Evolutionary conservation across 352 stramenopile genomes (phyloP).

Genomic region (Phytophthora pseudosyringae): DNA sequence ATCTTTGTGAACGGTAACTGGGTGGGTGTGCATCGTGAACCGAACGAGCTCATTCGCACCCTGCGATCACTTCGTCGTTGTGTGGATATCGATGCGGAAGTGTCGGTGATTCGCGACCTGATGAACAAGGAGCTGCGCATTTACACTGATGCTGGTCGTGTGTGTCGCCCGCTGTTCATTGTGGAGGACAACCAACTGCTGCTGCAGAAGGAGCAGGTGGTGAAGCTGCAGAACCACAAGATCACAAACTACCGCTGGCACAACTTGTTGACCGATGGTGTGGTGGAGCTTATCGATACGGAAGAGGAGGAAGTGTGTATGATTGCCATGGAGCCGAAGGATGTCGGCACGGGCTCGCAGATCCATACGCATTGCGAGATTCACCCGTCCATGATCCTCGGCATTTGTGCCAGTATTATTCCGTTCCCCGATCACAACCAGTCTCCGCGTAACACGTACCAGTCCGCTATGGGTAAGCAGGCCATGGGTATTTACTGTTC

Average conservation of each 20-base stretch:
- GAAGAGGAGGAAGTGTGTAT: slow-evolving; percentile 99
- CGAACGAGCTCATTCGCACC: slow-evolving; percentile 96
- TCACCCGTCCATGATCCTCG: slow-evolving; percentile 99
- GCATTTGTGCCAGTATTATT: slow-evolving; percentile 99
- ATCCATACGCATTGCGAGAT: slow-evolving; percentile 99
- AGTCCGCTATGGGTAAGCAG: slow-evolving; percentile 99
- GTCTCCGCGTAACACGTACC: slow-evolving; percentile 99
- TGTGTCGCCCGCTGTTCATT: slow-evolving; percentile 99
- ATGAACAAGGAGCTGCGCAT: slow-evolving; percentile 99
- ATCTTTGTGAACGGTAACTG: slow-evolving; percentile 99
- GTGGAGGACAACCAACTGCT: slow-evolving; percentile 96
- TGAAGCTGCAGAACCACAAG: slow-evolving; percentile 94
- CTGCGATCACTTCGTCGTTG: slow-evolving; percentile 95
- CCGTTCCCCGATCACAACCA: slow-evolving; percentile 99
- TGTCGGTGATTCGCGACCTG: slow-evolving; percentile 98
- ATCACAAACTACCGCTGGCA: slow-evolving; percentile 90
- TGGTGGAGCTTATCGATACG: slow-evolving; percentile 98
- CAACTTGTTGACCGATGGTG: slow-evolving; percentile 92
- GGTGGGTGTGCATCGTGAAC: slow-evolving; percentile 98
- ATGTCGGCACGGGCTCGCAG: slow-evolving; percentile 87
- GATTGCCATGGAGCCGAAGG: slow-evolving; percentile 99
- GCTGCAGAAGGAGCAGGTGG: slow-evolving; percentile 98
- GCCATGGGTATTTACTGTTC: slow-evolving; percentile 99
- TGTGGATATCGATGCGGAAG: slow-evolving; percentile 98
- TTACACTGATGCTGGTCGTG: slow-evolving; percentile 99